Evolutionary conservation across 2,329 filamentous ascomycete genomes (phyloP).

Genomic region (Phaeophleospora eucalypticola): DNA sequence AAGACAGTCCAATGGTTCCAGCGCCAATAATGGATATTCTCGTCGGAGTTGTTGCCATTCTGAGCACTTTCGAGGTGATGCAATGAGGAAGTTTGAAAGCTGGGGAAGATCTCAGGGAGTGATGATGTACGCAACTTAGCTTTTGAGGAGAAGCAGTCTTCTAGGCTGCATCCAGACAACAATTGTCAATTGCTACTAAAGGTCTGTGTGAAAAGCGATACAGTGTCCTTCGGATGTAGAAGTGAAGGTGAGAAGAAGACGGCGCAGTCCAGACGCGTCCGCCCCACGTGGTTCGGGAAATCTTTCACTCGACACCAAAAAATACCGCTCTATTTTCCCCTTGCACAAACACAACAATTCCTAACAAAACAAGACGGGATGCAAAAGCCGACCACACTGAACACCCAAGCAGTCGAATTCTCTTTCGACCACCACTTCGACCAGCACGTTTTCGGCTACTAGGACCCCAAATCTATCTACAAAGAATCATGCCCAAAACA

Average conservation of each 20-base stretch:
- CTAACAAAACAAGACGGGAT: no score
- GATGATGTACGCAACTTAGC: neutral
- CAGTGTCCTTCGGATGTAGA: no score
- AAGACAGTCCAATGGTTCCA: slow-evolving; percentile 54
- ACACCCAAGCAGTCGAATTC: no score
- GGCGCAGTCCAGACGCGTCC: neutral
- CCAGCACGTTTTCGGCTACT: neutral
- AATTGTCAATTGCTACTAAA: no score
- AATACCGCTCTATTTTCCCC: neutral
- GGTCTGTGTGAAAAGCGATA: no score
- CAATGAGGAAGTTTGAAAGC: neutral
- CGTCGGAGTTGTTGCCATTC: slow-evolving; percentile 1
- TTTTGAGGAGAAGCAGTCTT: no score
- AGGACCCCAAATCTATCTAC: neutral
- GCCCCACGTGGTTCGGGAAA: neutral
- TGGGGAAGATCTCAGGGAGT: neutral
- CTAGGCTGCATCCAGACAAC: no score
- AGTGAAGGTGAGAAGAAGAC: neutral
- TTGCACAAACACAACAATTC: neutral
- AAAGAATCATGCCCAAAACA: neutral
- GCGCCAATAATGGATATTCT: slow-evolving; percentile 42
- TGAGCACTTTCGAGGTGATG: neutral
- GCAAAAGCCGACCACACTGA: no score
- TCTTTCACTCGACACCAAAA: neutral
- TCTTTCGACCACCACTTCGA: neutral